These are phyloP conservation scores for Scheffersomyces segobiensis DNA, from an alignment of 1,139 yeast genomes.

Conservation along the genomic window DNA sequence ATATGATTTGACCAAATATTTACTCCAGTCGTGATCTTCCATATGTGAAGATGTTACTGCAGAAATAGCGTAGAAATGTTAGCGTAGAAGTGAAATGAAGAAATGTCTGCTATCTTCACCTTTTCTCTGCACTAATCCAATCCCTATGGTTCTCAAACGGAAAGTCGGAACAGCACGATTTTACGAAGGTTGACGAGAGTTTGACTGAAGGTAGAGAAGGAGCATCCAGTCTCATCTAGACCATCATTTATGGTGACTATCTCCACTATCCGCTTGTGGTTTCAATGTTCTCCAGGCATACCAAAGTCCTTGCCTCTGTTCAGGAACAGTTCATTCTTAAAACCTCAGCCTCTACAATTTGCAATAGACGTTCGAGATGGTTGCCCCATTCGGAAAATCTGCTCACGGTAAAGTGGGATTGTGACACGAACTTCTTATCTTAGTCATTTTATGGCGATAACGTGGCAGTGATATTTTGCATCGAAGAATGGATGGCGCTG, in stretches of 20 bases:
- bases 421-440: neutral
- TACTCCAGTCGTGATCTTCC: no score
- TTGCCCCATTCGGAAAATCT: neutral
- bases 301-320: neutral
- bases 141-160: neutral
- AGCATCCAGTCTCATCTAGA: neutral
- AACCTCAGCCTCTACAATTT: neutral
- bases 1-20: no score
- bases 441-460: neutral
- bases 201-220: neutral
- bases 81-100: no score
- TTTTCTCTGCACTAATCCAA: neutral
- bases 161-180: neutral
- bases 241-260: no score
- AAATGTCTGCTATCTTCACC: neutral
- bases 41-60: no score
- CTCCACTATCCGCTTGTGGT: neutral
- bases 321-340: neutral
- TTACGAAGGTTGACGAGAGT: neutral
- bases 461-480: neutral
- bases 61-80: no score
- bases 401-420: neutral
- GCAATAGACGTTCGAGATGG: neutral
- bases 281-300: neutral
- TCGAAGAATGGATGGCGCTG: neutral